phyloP scores from a whole-genome alignment of 495 filamentous ascomycete species.

The Aspergillus steynii region DNA sequence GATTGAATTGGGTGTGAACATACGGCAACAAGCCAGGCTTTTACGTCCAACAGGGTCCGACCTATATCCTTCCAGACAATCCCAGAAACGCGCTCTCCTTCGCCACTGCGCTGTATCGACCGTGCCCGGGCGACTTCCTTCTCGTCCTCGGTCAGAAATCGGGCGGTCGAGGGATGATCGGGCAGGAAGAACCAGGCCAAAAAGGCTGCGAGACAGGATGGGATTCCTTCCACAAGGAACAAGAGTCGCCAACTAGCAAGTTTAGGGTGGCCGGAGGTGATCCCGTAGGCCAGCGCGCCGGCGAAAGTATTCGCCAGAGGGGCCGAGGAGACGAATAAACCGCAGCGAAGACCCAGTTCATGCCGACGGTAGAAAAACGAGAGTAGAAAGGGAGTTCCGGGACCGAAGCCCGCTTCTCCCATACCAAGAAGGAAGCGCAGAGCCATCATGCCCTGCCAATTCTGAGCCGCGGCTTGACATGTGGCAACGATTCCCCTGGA shows the following conservation, averaged over 20 bases:
- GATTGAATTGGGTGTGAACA: conserved; percentile 10
- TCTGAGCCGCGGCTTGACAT: conserved; percentile 59
- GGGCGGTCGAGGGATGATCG: conserved; percentile 66
- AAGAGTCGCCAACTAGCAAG: conserved; percentile 78
- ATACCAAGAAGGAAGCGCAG: conserved; percentile 67
- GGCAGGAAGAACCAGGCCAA: conserved; percentile 70
- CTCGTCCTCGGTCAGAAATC: conserved; percentile 71
- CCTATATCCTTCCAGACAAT: conserved; percentile 61
- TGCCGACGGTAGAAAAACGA: conserved; percentile 82
- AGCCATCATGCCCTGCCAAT: conserved; percentile 66
- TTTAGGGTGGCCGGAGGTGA: conserved; percentile 66
- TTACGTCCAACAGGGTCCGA: conserved; percentile 57
- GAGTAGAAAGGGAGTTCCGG: conserved; percentile 69
- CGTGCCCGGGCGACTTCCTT: conserved; percentile 66
- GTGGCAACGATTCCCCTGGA: conserved; percentile 57
- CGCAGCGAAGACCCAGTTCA: conserved; percentile 74
- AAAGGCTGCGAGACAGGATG: conserved; percentile 64
- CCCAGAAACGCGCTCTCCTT: conserved; percentile 50
- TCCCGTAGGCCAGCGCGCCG: conserved; percentile 79
- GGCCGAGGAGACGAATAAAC: conserved; percentile 74
- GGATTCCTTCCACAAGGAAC: conserved; percentile 82
- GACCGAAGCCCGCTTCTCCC: conserved; percentile 67
- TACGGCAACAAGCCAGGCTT: conserved; percentile 59
- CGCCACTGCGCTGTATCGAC: conserved; percentile 62
- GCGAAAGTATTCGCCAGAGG: conserved; percentile 84